Percentiles rank a stretch among this genome's conserved stretches.
phyloP scores from a whole-genome alignment of 305 asterid species.

The Euphrasia arctica region DNA sequence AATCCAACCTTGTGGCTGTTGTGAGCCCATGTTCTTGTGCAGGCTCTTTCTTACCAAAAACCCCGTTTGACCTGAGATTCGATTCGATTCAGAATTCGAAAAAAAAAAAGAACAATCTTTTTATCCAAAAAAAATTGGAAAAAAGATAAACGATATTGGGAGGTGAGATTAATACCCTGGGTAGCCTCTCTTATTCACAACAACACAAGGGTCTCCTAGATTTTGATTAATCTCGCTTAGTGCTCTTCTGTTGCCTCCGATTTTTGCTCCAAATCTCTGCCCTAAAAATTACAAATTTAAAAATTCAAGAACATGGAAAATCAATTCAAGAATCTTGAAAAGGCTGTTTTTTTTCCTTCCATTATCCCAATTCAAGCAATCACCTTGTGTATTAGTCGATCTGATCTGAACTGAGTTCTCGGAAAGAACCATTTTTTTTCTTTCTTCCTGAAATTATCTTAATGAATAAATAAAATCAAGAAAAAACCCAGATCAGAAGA shows the following conservation, averaged over 20 bases:
- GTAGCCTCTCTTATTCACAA: slow-evolving; percentile 57
- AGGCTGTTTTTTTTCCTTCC: too few relatives aligned
- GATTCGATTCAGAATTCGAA: neutral
- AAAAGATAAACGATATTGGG: neutral
- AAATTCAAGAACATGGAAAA: too few relatives aligned
- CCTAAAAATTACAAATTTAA: slow-evolving; percentile 11
- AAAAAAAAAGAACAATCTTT: neutral
- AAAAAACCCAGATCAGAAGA: slow-evolving; percentile 7
- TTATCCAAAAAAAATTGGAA: neutral
- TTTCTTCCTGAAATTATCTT: neutral
- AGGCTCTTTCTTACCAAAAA: slow-evolving; percentile 41
- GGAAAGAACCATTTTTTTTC: slow-evolving; percentile 42
- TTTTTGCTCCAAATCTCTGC: slow-evolving; percentile 66
- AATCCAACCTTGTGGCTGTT: slow-evolving; percentile 62
- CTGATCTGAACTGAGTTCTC: slow-evolving; percentile 50
- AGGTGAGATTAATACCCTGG: slow-evolving; percentile 54
- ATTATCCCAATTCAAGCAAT: neutral
- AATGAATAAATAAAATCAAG: slow-evolving; percentile 7
- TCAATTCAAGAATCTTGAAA: neutral
- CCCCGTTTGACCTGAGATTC: slow-evolving; percentile 48
- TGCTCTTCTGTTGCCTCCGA: slow-evolving; percentile 60
- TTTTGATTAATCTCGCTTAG: slow-evolving; percentile 63
- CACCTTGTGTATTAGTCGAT: slow-evolving; percentile 53
- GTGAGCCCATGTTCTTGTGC: slow-evolving; percentile 45
- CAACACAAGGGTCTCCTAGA: slow-evolving; percentile 38